phyloP scores from a whole-genome alignment of 805 yeast species.

The Komagataella mondaviorum region DNA sequence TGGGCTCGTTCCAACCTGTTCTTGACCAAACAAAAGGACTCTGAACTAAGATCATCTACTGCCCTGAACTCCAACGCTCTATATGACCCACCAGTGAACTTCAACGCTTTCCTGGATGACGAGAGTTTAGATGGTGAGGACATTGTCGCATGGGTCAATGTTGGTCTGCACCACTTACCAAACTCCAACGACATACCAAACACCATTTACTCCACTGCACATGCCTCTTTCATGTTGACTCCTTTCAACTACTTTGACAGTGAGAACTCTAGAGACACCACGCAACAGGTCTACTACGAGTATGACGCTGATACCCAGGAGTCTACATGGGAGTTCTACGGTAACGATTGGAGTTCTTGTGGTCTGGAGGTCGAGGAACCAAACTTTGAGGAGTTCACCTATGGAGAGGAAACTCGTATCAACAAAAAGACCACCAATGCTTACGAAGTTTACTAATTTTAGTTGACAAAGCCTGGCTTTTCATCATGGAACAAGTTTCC shows the following conservation, averaged over 20 bases:
- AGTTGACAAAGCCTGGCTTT: neutral
- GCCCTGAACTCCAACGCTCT: slow-evolving; percentile 13
- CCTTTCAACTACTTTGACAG: slow-evolving; percentile 15
- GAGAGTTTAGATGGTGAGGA: slow-evolving; percentile 14
- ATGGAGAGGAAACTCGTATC: slow-evolving; percentile 8
- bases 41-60: slow-evolving; percentile 12
- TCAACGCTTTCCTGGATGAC: slow-evolving; percentile 12
- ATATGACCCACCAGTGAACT: slow-evolving; percentile 11
- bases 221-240: slow-evolving; percentile 11
- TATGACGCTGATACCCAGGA: slow-evolving; percentile 7
- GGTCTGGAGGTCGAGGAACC: slow-evolving; percentile 7
- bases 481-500: neutral
- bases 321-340: slow-evolving; percentile 12
- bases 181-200: slow-evolving; percentile 16
- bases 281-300: slow-evolving; percentile 10
- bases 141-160: slow-evolving; percentile 15
- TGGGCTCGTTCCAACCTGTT: slow-evolving; percentile 12
- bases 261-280: slow-evolving; percentile 11
- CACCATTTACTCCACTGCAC: slow-evolving; percentile 14
- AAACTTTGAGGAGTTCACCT: slow-evolving; percentile 8
- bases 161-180: slow-evolving; percentile 16
- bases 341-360: slow-evolving; percentile 8
- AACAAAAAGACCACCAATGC: slow-evolving; percentile 11
- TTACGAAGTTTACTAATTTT: slow-evolving; percentile 2
- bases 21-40: slow-evolving; percentile 12